These are phyloP conservation scores for Jackrogersella multiformis DNA, from an alignment of 495 filamentous ascomycete species.

Conservation along the genomic window DNA sequence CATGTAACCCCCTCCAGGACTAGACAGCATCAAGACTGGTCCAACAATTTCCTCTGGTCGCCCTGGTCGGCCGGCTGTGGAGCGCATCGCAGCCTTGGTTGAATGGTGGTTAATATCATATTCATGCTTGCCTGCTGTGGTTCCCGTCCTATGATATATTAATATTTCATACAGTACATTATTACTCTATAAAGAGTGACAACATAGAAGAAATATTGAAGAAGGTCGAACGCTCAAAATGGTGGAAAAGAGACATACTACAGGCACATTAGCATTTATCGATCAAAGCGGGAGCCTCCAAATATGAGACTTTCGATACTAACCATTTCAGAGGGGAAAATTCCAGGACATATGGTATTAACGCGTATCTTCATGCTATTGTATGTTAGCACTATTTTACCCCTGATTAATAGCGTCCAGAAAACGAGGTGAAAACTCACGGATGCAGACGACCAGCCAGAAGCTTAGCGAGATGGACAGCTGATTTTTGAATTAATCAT, in stretches of 20 bases:
- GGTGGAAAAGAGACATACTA: neutral
- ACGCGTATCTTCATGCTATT: neutral
- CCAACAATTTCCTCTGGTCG: constrained; percentile 1
- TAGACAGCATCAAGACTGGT: neutral
- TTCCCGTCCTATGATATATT: neutral
- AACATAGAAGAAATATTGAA: too few species aligned
- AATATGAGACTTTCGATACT: neutral
- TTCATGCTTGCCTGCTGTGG: neutral
- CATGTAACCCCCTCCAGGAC: neutral
- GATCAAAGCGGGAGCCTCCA: neutral
- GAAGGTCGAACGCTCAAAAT: too few species aligned
- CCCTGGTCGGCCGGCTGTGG: neutral
- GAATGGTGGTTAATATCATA: constrained; percentile 1
- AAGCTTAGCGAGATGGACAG: neutral
- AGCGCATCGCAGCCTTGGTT: neutral
- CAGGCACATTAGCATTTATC: neutral
- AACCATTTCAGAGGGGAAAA: constrained; percentile 3
- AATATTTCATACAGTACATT: neutral
- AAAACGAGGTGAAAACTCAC: neutral
- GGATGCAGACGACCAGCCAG: neutral
- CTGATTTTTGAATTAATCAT: neutral
- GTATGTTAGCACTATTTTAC: neutral
- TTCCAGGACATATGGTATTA: neutral
- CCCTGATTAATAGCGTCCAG: neutral
- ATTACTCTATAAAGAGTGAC: neutral